Conservation (phyloP, 73 alveolate species). For the Uronychia setigera region DNA sequence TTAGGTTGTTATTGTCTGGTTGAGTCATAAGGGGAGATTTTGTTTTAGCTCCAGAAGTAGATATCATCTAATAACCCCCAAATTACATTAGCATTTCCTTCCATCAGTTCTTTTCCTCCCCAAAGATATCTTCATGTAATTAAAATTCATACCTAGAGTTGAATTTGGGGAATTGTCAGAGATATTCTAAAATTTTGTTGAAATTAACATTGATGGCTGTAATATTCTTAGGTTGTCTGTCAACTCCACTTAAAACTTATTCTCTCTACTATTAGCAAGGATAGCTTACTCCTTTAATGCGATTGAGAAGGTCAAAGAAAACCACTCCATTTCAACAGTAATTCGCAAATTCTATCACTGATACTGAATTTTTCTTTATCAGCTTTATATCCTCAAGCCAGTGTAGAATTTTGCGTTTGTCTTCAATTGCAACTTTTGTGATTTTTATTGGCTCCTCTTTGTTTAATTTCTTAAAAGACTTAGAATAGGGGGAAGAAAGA, state of each 20-base stretch:
- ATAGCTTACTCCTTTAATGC: conserved; percentile 32
- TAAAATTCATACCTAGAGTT: conserved; percentile 21
- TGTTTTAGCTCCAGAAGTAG: conserved; percentile 61
- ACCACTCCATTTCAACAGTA: conserved; percentile 73
- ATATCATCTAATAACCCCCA: conserved; percentile 81
- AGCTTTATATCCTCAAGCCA: conserved; percentile 61
- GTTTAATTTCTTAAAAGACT: too few relatives aligned
- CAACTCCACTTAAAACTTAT: conserved; percentile 60
- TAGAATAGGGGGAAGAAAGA: not conserved
- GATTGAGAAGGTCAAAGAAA: conserved; percentile 54
- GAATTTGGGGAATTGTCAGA: conserved; percentile 60
- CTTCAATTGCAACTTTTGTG: conserved; percentile 19
- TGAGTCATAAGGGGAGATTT: conserved; percentile 65
- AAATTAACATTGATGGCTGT: conserved; percentile 51
- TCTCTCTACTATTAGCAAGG: not conserved
- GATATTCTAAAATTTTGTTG: conserved; percentile 52
- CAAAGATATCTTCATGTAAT: conserved; percentile 71
- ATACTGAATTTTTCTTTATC: conserved; percentile 27
- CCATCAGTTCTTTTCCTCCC: conserved; percentile 49
- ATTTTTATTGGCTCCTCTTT: not conserved
- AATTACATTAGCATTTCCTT: conserved; percentile 68
- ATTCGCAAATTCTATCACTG: conserved; percentile 38
- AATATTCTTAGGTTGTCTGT: conserved; percentile 60
- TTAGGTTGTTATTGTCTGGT: not conserved
- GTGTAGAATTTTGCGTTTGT: conserved; percentile 35